These are phyloP conservation scores for Euptelea pleiosperma DNA, from an alignment of 164 flowering plant genomes.

Conservation along the genomic window DNA sequence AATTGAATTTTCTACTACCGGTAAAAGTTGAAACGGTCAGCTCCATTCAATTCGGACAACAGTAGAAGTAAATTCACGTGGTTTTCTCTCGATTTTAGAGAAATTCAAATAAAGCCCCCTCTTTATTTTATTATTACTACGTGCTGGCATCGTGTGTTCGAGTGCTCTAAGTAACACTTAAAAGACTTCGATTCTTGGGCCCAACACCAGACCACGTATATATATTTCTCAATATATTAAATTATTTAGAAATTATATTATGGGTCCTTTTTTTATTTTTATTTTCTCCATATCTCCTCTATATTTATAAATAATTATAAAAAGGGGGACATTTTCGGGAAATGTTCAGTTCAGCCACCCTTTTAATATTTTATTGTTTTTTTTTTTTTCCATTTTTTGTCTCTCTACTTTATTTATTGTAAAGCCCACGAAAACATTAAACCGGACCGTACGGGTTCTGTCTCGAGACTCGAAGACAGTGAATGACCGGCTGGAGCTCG, in stretches of 20 bases:
- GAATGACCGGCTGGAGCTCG: slow-evolving; percentile 17
- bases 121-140: not conserved
- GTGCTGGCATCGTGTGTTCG: slow-evolving; percentile 17
- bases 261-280: no score
- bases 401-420: slow-evolving; percentile 1
- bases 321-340: not conserved
- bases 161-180: not conserved
- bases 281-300: no score
- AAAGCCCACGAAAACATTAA: slow-evolving; percentile 6
- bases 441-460: slow-evolving; percentile 19
- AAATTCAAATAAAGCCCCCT: not conserved
- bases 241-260: no score
- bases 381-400: not conserved
- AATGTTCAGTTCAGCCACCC: no score
- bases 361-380: not conserved
- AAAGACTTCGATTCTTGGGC: not conserved
- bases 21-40: no score
- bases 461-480: slow-evolving; percentile 11
- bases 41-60: no score
- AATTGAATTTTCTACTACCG: no score
- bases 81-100: slow-evolving; percentile 8
- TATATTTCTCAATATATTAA: not conserved
- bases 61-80: slow-evolving; percentile 11
- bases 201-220: not conserved
- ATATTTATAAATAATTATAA: no score